Conservation (phyloP, 495 filamentous ascomycete species). For the Oidiodendron maius region DNA sequence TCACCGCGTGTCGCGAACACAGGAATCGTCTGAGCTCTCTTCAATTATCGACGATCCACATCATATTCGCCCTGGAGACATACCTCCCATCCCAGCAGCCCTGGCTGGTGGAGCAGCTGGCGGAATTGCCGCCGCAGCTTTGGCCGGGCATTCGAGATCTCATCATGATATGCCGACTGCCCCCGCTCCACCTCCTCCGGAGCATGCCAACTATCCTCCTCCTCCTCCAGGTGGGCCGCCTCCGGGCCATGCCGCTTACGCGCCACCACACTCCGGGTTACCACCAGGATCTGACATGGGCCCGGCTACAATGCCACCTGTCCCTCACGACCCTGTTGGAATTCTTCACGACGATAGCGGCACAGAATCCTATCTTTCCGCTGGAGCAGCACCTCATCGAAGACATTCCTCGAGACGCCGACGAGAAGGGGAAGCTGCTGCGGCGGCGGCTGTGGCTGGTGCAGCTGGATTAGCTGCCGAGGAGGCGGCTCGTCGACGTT, state of each 20-base stretch:
- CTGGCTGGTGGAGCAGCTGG: slow-evolving; percentile 14
- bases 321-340: slow-evolving; percentile 49
- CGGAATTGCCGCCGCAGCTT: slow-evolving; percentile 24
- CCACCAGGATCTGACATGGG: too few relatives aligned
- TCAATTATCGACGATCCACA: slow-evolving; percentile 19
- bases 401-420: slow-evolving; percentile 33
- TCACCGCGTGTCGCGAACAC: slow-evolving; percentile 31
- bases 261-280: too few relatives aligned
- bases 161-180: slow-evolving; percentile 29
- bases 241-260: not conserved
- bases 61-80: slow-evolving; percentile 13
- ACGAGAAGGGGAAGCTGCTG: slow-evolving; percentile 39
- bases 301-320: slow-evolving; percentile 38
- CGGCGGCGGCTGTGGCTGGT: slow-evolving; percentile 42
- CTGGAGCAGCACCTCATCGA: slow-evolving; percentile 40
- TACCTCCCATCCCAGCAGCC: slow-evolving; percentile 41
- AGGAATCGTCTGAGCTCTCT: slow-evolving; percentile 23
- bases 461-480: slow-evolving; percentile 33
- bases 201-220: too few relatives aligned
- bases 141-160: slow-evolving; percentile 18
- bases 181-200: slow-evolving; percentile 38
- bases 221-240: too few relatives aligned
- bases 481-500: slow-evolving; percentile 10
- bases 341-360: slow-evolving; percentile 49
- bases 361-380: slow-evolving; percentile 49